phyloP scores from a whole-genome alignment of 2,329 filamentous ascomycete species.

The Xylariaceae sp. region DNA sequence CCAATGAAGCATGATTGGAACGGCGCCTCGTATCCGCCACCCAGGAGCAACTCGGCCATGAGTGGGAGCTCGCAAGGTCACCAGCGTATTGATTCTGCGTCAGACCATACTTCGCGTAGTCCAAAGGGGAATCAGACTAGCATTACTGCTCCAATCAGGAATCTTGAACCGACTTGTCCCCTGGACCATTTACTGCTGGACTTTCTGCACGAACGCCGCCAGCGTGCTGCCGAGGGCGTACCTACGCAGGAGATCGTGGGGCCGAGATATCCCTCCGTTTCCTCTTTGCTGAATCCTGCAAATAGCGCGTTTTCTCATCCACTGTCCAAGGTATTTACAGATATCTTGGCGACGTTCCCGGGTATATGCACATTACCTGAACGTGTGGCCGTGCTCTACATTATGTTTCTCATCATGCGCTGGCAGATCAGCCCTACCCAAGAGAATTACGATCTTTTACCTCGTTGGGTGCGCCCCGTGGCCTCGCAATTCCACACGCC shows the following conservation, averaged over 20 bases:
- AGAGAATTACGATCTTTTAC: slow-evolving; percentile 75
- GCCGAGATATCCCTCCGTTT: slow-evolving; percentile 75
- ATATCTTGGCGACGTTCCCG: slow-evolving; percentile 80
- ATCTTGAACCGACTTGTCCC: slow-evolving; percentile 66
- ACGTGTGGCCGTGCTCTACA: slow-evolving; percentile 74
- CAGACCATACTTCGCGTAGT: slow-evolving; percentile 2
- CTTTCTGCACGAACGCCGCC: slow-evolving; percentile 66
- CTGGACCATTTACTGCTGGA: slow-evolving; percentile 76
- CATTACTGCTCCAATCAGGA: slow-evolving; percentile 44
- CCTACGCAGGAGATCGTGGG: slow-evolving; percentile 64
- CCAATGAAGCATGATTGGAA: slow-evolving; percentile 50
- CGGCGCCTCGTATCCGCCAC: slow-evolving; percentile 14
- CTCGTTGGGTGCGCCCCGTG: slow-evolving; percentile 66
- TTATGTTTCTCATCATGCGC: slow-evolving; percentile 83
- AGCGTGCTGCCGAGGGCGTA: slow-evolving; percentile 62
- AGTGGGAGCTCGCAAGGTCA: slow-evolving; percentile 9
- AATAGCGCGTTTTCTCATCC: slow-evolving; percentile 63
- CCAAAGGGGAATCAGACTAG: slow-evolving; percentile 1
- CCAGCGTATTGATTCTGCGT: slow-evolving; percentile 12
- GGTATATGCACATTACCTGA: slow-evolving; percentile 75
- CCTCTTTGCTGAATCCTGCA: slow-evolving; percentile 70
- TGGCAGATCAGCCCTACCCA: slow-evolving; percentile 79
- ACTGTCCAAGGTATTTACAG: slow-evolving; percentile 78
- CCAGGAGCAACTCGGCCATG: slow-evolving; percentile 1
- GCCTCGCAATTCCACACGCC: slow-evolving; percentile 60